Percentiles rank a stretch among this genome's conserved stretches.
Evolutionary conservation across 192 early-diverging fungal genomes (phyloP).

Genomic region (Coemansia reversa): DNA sequence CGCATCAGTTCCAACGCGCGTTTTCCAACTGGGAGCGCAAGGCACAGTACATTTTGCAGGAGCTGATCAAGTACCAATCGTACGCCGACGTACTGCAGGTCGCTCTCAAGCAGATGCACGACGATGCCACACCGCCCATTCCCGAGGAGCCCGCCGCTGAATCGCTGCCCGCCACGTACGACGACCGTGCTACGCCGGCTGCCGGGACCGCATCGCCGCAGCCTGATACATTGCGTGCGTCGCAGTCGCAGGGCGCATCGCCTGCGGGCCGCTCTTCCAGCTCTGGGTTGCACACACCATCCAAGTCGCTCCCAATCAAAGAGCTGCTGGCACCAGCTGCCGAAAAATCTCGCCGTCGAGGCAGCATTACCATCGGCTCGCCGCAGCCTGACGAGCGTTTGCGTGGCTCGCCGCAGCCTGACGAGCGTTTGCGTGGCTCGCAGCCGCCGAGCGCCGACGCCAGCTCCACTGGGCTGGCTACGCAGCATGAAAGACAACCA

Average conservation of each 20-base stretch:
- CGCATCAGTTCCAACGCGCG: constrained; percentile 62
- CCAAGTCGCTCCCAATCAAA: constrained; percentile 51
- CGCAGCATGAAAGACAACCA: not conserved
- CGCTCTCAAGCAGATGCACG: constrained; percentile 56
- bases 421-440: constrained; percentile 18
- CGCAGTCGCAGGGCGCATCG: constrained; percentile 21
- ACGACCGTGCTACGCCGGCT: constrained; percentile 8
- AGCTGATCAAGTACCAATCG: constrained; percentile 82
- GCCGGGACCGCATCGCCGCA: constrained; percentile 8
- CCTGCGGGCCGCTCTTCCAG: constrained; percentile 15
- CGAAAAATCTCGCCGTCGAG: constrained; percentile 45
- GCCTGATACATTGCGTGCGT: constrained; percentile 21
- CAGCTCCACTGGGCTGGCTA: constrained; percentile 1
- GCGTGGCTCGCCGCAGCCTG: constrained; percentile 6
- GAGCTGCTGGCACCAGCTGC: constrained; percentile 51
- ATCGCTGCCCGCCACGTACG: constrained; percentile 19
- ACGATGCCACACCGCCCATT: constrained; percentile 40
- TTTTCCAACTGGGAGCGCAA: constrained; percentile 80
- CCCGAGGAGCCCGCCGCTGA: constrained; percentile 37
- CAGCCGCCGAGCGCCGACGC: constrained; percentile 14
- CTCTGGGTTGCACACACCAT: constrained; percentile 34
- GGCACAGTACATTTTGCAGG: constrained; percentile 73
- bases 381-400: constrained; percentile 14
- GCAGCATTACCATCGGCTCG: constrained; percentile 30
- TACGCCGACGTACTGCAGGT: constrained; percentile 74